phyloP scores from a whole-genome alignment of 495 filamentous ascomycete species.

The Penicillium antarcticum region DNA sequence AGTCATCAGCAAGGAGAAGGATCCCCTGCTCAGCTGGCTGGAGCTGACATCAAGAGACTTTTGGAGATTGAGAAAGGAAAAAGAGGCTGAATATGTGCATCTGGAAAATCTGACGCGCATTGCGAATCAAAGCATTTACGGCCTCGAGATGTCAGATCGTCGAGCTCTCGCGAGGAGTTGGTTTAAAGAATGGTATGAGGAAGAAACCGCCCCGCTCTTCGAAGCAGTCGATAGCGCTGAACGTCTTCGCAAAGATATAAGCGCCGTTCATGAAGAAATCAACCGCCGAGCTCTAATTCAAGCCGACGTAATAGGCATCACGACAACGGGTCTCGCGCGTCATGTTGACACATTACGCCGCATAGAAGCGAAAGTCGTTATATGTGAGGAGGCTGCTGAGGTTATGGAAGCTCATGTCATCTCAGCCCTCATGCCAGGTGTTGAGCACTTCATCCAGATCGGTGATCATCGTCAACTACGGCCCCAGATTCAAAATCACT shows the following conservation, averaged over 20 bases:
- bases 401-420: conserved; percentile 65
- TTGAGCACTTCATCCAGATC: conserved; percentile 67
- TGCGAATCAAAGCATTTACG: background rate
- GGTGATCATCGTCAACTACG: conserved; percentile 68
- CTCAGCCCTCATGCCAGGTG: conserved; percentile 57
- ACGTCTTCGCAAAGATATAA: conserved; percentile 1
- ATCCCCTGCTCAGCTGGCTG: background rate
- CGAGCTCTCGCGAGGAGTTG: conserved; percentile 1
- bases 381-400: conserved; percentile 72
- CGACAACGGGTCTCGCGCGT: conserved; percentile 31
- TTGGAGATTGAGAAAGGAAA: background rate
- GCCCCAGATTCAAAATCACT: conserved; percentile 53
- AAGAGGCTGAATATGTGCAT: background rate
- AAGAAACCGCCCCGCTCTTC: conserved; percentile 1
- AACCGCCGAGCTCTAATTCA: conserved; percentile 7
- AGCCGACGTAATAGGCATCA: conserved; percentile 31
- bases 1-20: background rate
- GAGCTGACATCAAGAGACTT: background rate
- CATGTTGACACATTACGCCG: conserved; percentile 20
- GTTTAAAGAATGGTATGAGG: conserved; percentile 6
- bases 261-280: conserved; percentile 8
- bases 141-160: conserved; percentile 1
- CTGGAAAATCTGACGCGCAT: background rate
- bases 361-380: conserved; percentile 47
- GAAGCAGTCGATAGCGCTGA: conserved; percentile 2